Percentiles rank a stretch among this genome's conserved stretches.
These are phyloP conservation scores for Ceriops decandra DNA, from an alignment of 345 rosid species.

Conservation along the genomic window DNA sequence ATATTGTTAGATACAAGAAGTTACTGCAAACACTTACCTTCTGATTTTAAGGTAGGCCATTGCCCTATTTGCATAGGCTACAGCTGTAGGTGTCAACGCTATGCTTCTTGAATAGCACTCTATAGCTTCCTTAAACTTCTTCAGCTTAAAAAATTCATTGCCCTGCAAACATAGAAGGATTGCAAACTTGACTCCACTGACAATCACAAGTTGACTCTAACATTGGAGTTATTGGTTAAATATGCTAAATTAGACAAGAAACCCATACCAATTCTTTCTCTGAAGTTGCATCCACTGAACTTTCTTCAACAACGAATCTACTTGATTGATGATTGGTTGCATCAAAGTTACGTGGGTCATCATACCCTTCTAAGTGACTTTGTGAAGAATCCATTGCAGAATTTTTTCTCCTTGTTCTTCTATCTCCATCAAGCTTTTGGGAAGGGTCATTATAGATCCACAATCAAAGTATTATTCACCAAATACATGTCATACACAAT, in stretches of 20 bases:
- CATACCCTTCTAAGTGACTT: conserved; percentile 27
- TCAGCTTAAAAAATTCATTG: conserved; percentile 76
- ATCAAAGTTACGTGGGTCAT: conserved; percentile 38
- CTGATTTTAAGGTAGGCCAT: conserved; percentile 86
- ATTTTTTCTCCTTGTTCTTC: conserved; percentile 21
- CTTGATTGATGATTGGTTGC: conserved; percentile 38
- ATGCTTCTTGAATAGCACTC: conserved; percentile 89
- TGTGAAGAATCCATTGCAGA: conserved; percentile 16
- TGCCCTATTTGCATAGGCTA: conserved; percentile 84
- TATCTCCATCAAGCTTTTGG: conserved; percentile 29
- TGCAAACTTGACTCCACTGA: conserved; percentile 1
- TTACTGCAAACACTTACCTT: conserved; percentile 36
- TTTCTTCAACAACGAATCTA: conserved; percentile 39
- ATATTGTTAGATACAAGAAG: neutral
- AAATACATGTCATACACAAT: neutral
- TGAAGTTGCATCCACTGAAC: conserved; percentile 56
- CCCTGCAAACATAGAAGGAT: conserved; percentile 45
- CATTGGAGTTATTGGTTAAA: neutral
- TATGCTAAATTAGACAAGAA: neutral
- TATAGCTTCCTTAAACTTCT: conserved; percentile 78
- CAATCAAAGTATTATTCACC: neutral
- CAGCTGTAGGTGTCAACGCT: conserved; percentile 77
- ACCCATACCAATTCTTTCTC: conserved; percentile 76
- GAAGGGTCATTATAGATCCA: conserved; percentile 16
- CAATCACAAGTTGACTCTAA: neutral